Conservation (phyloP, 306 rosid species). For the Vachellia collinsii region DNA sequence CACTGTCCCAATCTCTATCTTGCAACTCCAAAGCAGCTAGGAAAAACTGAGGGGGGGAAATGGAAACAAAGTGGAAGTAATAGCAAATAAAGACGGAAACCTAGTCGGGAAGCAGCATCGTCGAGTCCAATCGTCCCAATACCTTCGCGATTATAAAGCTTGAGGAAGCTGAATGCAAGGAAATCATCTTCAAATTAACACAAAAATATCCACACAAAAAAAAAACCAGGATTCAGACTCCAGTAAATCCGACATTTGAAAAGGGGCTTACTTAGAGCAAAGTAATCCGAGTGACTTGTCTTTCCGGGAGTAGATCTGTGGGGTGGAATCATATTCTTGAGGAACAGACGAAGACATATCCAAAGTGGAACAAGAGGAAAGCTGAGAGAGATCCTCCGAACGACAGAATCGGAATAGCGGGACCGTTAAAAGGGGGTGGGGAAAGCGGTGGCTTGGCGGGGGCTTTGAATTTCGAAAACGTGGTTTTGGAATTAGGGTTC, state of each 20-base stretch:
- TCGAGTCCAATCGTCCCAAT: slow-evolving; percentile 49
- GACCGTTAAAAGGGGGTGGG: slow-evolving; percentile 5
- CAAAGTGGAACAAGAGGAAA: background rate
- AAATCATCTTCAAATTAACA: background rate
- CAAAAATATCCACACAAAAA: background rate
- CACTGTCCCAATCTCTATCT: background rate
- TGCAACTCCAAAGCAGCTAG: slow-evolving; percentile 10
- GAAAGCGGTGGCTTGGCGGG: slow-evolving; percentile 21
- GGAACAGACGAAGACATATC: slow-evolving; percentile 32
- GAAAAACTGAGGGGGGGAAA: background rate
- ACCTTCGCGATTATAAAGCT: slow-evolving; percentile 43
- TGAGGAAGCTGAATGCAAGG: slow-evolving; percentile 42
- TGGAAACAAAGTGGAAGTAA: background rate
- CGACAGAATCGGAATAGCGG: background rate
- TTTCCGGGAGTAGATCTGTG: slow-evolving; percentile 47
- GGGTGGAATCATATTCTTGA: slow-evolving; percentile 29
- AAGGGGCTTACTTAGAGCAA: slow-evolving; percentile 39
- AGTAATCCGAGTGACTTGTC: slow-evolving; percentile 51
- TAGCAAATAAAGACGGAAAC: slow-evolving; percentile 23
- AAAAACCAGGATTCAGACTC: background rate
- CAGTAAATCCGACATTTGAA: background rate
- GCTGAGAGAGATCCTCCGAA: background rate
- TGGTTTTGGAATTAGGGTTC: background rate
- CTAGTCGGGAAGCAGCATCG: slow-evolving; percentile 45
- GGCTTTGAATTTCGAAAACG: slow-evolving; percentile 31